Conservation (phyloP, 495 filamentous ascomycete species). For the Aspergillus bridgeri region DNA sequence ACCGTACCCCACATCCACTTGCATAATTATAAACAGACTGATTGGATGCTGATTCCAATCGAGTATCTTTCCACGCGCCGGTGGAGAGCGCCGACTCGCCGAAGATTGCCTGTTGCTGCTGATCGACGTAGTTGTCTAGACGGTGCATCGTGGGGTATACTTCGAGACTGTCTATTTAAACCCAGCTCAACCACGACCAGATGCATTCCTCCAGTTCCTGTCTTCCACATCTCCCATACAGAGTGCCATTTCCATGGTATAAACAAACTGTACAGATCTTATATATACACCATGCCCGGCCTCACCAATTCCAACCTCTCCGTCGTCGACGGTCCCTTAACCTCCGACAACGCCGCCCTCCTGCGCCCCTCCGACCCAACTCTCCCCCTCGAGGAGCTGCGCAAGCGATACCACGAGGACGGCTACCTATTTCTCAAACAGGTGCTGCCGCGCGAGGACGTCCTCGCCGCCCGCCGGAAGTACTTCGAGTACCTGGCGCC, state of each 20-base stretch:
- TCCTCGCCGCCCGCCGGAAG: constrained; percentile 50
- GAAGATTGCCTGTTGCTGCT: no score
- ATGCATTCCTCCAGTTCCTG: neutral
- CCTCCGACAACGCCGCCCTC: constrained; percentile 39
- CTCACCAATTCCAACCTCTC: constrained; percentile 26
- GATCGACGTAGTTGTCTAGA: no score
- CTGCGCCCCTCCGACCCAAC: constrained; percentile 41
- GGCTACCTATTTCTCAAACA: constrained; percentile 61
- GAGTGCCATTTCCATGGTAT: no score
- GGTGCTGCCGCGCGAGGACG: constrained; percentile 54
- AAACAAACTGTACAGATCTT: no score
- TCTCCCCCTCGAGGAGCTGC: constrained; percentile 43
- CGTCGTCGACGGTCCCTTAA: constrained; percentile 54
- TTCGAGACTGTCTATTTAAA: neutral
- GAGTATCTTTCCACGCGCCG: neutral
- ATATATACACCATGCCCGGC: constrained; percentile 33
- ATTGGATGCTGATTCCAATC: neutral
- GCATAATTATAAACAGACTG: no score
- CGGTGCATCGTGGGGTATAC: no score
- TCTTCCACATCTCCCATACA: neutral
- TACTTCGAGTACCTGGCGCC: constrained; percentile 57
- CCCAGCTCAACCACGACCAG: neutral
- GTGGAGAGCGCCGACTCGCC: no score
- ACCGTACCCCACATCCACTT: no score
- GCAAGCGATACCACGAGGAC: constrained; percentile 50